Evolutionary conservation across 495 filamentous ascomycete genomes (phyloP), one percentile per base, ranked within the genome.

Genomic region (Filosporella fistucella): DNA sequence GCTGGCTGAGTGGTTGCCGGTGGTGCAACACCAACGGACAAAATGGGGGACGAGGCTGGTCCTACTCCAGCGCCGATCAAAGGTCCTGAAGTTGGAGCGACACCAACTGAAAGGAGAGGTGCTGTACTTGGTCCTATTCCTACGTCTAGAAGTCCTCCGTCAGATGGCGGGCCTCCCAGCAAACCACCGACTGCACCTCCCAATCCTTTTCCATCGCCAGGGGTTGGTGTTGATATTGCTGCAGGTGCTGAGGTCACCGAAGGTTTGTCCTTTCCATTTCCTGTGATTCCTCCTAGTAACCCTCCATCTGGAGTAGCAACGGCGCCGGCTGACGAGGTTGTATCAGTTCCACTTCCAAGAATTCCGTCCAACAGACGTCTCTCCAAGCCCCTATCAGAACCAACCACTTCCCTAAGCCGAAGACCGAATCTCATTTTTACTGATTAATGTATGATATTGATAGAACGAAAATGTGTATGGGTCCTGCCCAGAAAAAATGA

Each of bases 71-170:
- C 40, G 8, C 40, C 40, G 5, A 43, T n/a, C 13, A 43, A 12
- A 17, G 40, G 40, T 29, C 40, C 40, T 16, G 40, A 26, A 20
- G 22, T 43, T n/a, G 40, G 40, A 29, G 40, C 40, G 16, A 43
- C 13, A 10, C 40, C 24, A 2, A 43, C 8, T n/a, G 40, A 25
- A 11, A 29, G 24, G 16, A 37, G 34, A 37, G 34, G 34, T 8
- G 18, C 34, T 16, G 34, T 20, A 8, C 17, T 37, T 16, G n/a
- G 20, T 43, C 40, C 40, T 13, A 29, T n/a, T 29, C 20, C 17
- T 16, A 43, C 20, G 4, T 25, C 40, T 18, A 43, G 20, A 4
- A 29, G 1, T 4, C 13, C 24, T 29, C 40, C 40, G 18, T 35
- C 32, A 7, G 32, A 16, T 16, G 32, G 13, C 13, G 5, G 32